A percentile compares a stretch with the other conserved stretches of the same genome.
Evolutionary conservation across 371 early-diverging fungal species (phyloP).

Genomic region (Mucor piriformis): DNA sequence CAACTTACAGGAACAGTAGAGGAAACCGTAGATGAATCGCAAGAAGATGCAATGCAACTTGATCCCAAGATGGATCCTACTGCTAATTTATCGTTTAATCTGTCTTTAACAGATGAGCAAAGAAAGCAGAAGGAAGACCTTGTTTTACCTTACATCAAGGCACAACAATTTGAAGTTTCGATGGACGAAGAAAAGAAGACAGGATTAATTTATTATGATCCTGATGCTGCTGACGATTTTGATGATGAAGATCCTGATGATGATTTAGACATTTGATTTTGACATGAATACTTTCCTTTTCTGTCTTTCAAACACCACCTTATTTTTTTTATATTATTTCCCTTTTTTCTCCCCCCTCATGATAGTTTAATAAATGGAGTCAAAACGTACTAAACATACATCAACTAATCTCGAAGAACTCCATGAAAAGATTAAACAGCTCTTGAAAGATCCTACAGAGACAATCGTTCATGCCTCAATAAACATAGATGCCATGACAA

Average conservation of each 20-base stretch:
- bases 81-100: constrained; percentile 80
- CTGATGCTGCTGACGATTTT: constrained; percentile 78
- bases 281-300: constrained; percentile 4
- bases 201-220: constrained; percentile 64
- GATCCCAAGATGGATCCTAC: constrained; percentile 33
- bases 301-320: background rate
- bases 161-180: constrained; percentile 55
- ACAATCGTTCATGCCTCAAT: constrained; percentile 29
- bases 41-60: constrained; percentile 20
- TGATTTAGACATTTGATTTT: constrained; percentile 70
- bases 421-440: constrained; percentile 34
- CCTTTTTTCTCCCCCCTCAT: background rate
- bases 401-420: constrained; percentile 48
- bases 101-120: constrained; percentile 85
- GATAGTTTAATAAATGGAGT: constrained; percentile 23
- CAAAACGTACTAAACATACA: constrained; percentile 41
- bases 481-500: constrained; percentile 39
- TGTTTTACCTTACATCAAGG: constrained; percentile 80
- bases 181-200: constrained; percentile 17
- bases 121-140: constrained; percentile 73
- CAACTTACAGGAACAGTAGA: constrained; percentile 24
- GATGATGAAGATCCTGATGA: constrained; percentile 85
- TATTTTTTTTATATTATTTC: background rate
- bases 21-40: constrained; percentile 3
- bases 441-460: constrained; percentile 42